Evolutionary conservation across 1,284 basidiomycete species (phyloP).

Genomic region (Cryptococcus hybrid): DNA sequence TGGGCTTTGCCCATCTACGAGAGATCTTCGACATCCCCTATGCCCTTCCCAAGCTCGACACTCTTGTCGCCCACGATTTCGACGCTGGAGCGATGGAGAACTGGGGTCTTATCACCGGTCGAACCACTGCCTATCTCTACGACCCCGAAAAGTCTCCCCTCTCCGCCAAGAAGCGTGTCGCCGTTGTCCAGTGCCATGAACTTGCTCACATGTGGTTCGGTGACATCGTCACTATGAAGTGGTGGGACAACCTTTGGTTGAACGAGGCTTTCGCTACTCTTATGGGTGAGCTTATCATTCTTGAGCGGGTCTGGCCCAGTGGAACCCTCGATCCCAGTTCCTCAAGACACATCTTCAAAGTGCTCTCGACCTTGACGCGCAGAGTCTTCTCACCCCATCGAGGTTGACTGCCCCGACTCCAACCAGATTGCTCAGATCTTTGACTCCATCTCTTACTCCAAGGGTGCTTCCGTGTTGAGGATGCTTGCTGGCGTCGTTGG

Average conservation of each 20-base stretch:
- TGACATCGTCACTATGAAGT: slow-evolving; percentile 87
- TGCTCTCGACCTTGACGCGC: slow-evolving; percentile 80
- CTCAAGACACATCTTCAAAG: slow-evolving; percentile 55
- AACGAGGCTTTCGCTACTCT: slow-evolving; percentile 77
- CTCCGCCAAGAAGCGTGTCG: slow-evolving; percentile 74
- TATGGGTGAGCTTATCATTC: slow-evolving; percentile 86
- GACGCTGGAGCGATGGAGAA: slow-evolving; percentile 96
- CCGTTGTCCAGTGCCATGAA: slow-evolving; percentile 61
- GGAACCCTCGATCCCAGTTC: slow-evolving; percentile 57
- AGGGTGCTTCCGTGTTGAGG: slow-evolving; percentile 81
- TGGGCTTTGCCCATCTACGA: slow-evolving; percentile 91
- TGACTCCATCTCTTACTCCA: slow-evolving; percentile 79
- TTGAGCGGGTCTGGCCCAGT: slow-evolving; percentile 63
- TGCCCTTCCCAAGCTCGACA: slow-evolving; percentile 90
- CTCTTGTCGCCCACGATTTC: slow-evolving; percentile 77
- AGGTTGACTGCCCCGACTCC: slow-evolving; percentile 86
- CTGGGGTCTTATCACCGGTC: slow-evolving; percentile 89
- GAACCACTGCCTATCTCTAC: slow-evolving; percentile 78
- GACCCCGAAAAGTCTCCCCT: slow-evolving; percentile 76
- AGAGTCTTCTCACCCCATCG: slow-evolving; percentile 91
- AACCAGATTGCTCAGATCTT: slow-evolving; percentile 88
- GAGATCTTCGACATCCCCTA: slow-evolving; percentile 86
- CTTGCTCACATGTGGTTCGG: slow-evolving; percentile 66
- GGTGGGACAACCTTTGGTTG: slow-evolving; percentile 85
- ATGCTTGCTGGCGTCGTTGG: slow-evolving; percentile 91